A percentile compares a stretch with the other conserved stretches of the same genome.
Conservation (phyloP, 208 protist species). For the Acanthamoeba divionensis region DNA sequence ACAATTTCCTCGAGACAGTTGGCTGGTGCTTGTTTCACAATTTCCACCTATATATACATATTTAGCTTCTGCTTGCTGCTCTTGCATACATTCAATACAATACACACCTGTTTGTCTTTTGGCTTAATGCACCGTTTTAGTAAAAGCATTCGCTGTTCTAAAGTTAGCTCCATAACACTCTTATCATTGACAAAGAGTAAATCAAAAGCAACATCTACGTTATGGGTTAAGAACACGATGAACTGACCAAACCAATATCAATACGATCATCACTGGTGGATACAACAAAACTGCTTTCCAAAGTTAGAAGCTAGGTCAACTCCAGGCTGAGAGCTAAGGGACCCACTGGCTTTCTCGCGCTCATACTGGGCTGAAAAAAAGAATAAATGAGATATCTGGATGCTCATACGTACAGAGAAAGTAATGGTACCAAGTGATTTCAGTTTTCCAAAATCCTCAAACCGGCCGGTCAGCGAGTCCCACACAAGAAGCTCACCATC, state of each 20-base stretch:
- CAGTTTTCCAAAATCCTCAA: conserved; percentile 74
- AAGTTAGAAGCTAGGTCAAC: conserved; percentile 36
- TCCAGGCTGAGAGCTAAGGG: not conserved
- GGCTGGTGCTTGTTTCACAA: conserved; percentile 12
- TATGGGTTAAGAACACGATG: not conserved
- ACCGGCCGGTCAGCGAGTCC: conserved; percentile 63
- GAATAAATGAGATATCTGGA: not conserved
- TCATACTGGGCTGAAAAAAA: conserved; percentile 18
- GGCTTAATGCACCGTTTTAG: conserved; percentile 61
- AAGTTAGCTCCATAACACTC: conserved; percentile 53
- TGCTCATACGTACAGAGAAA: not conserved
- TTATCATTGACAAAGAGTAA: conserved; percentile 63
- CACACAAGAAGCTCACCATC: conserved; percentile 76
- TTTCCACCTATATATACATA: conserved; percentile 53
- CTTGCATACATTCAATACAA: too few species aligned
- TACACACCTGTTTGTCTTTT: not conserved
- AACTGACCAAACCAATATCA: not conserved
- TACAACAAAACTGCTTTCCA: conserved; percentile 70
- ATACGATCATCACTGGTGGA: not conserved
- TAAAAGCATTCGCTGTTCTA: conserved; percentile 25
- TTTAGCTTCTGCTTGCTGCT: not conserved
- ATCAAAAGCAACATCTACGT: conserved; percentile 67
- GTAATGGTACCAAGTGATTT: conserved; percentile 62
- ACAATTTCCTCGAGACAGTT: conserved; percentile 37
- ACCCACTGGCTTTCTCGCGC: conserved; percentile 17